Evolutionary conservation across 75 land plant species (phyloP), one percentile per base, ranked within the genome.

Genomic region (Sequoia sempervirens): DNA sequence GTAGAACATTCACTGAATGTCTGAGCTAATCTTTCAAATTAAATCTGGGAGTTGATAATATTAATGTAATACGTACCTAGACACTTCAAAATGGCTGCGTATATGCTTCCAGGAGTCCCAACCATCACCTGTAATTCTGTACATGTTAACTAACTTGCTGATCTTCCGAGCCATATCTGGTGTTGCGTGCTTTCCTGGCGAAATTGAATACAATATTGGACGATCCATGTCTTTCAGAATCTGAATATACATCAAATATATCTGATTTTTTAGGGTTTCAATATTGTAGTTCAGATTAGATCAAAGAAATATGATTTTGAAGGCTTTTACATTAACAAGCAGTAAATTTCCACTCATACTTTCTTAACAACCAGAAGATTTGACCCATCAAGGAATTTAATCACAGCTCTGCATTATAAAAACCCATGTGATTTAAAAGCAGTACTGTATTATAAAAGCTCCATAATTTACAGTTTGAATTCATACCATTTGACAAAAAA

Each of bases 31-130:
- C 26, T 6, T 61, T 61, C 1, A 20, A 23, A 61, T 61, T 6
- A 61, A 26, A 0, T 26, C 5, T 23, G 4, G 7, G 66, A 23
- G 28, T 23, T 61, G n/a, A 23, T n/a, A 1, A 61, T 23, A 5
- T 18, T 5, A 20, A 56, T 18, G 61, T 20, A 56, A 17, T 4
- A 61, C 26, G 26, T 6, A 93, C 98, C 97, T 91, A 36, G 95
- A 81, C 50, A 95, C 87, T 80, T 95, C 84, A 87, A 95, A 96
- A 81, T 96, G 98, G 68, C 86, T 10, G 23, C 54, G 86, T 36
- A 96, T 88, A 87, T 93, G 89, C 18, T 43, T 61, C 98, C 98
- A 96, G n/a, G 83, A 84, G 84, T 96, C 98, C 98, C 98, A 96
- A 56, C 93, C 95, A 89, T 96, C 98, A 12, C 87, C 90, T 37